Conservation (phyloP, 108 stramenopile genomes). For the Phaeodactylum tricornutum region DNA sequence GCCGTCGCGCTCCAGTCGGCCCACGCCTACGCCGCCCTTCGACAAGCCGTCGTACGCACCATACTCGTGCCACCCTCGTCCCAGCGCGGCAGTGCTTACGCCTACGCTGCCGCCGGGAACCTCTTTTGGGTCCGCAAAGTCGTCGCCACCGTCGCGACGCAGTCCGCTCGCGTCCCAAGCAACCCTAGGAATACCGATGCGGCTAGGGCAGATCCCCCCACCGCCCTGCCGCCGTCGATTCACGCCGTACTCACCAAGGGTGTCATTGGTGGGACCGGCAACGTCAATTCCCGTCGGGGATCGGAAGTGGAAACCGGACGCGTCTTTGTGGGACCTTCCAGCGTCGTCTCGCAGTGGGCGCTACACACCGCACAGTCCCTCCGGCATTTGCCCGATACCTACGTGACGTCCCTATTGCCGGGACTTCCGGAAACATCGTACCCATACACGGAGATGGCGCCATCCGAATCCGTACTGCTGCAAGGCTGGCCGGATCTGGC, state of each 20-base stretch:
- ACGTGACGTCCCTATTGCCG: too few species aligned
- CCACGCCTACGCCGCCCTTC: slow-evolving; percentile 8
- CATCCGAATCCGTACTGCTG: too few species aligned
- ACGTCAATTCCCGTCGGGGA: slow-evolving; percentile 22
- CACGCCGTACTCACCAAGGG: slow-evolving; percentile 20
- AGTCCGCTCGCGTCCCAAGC: neutral
- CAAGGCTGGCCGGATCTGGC: too few species aligned
- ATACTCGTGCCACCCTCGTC: too few species aligned
- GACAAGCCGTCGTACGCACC: slow-evolving; percentile 3
- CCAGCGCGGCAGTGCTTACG: slow-evolving; percentile 15
- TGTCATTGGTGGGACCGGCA: slow-evolving; percentile 35
- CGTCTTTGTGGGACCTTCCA: slow-evolving; percentile 23
- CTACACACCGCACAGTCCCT: too few species aligned
- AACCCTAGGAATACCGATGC: neutral
- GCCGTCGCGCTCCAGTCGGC: slow-evolving; percentile 34
- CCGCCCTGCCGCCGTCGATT: neutral
- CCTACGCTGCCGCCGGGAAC: slow-evolving; percentile 14
- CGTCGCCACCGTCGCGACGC: slow-evolving; percentile 2
- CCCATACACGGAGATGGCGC: too few species aligned
- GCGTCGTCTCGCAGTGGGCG: neutral
- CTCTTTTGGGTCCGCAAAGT: slow-evolving; percentile 30
- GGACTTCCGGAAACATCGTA: too few species aligned
- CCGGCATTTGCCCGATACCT: too few species aligned
- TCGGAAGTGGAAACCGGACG: slow-evolving; percentile 18
- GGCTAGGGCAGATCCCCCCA: too few species aligned